A percentile compares a stretch with the other conserved stretches of the same genome.
Evolutionary conservation across 139 green algal species (phyloP).

Genomic region (Chlorella sp.): DNA sequence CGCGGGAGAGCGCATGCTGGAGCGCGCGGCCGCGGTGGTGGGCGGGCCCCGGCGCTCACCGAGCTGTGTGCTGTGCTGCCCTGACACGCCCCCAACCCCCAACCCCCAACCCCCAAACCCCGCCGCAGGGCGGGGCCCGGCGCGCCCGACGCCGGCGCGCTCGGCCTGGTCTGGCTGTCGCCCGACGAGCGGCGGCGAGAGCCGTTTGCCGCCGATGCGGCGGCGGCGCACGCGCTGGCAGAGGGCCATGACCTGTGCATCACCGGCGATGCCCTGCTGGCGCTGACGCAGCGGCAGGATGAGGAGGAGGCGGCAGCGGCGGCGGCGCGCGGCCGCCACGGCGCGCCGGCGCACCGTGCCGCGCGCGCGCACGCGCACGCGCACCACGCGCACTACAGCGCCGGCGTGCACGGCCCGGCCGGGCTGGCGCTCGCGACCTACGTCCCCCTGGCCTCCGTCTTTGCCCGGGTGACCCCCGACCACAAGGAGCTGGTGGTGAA

Average conservation of each 20-base stretch:
- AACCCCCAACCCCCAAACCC: neutral
- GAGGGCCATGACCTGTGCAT: constrained; percentile 87
- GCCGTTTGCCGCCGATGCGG: constrained; percentile 48
- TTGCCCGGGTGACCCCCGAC: constrained; percentile 87
- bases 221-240: constrained; percentile 68
- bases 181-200: constrained; percentile 21
- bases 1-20: too few species aligned
- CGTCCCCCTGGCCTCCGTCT: constrained; percentile 81
- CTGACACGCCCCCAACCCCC: neutral
- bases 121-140: neutral
- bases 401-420: too few species aligned
- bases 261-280: too few species aligned
- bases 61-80: neutral
- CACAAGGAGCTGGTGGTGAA: constrained; percentile 98
- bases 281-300: too few species aligned
- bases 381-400: too few species aligned
- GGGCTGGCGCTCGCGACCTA: too few species aligned
- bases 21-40: neutral
- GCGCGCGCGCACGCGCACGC: too few species aligned
- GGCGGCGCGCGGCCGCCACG: too few species aligned
- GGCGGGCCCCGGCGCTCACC: too few species aligned
- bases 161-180: constrained; percentile 14
- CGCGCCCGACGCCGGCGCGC: neutral
- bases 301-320: too few species aligned
- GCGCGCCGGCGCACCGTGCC: too few species aligned